Evolutionary conservation across 257 asterid genomes (phyloP).

Genomic region (Gentiana straminea): DNA sequence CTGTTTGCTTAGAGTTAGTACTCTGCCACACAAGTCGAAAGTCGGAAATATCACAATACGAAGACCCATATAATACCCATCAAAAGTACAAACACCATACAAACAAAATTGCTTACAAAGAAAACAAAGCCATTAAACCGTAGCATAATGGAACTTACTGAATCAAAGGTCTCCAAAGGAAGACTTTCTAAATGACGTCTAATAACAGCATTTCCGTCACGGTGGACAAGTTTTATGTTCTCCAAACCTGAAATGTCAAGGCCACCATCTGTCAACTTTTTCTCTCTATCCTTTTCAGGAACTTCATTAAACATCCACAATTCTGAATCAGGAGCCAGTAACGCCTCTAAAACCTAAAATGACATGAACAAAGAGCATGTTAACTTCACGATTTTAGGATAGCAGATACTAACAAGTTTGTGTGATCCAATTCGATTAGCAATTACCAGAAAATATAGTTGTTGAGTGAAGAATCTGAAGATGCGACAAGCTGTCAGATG

Average conservation of each 20-base stretch:
- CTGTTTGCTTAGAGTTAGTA: slow-evolving; percentile 79
- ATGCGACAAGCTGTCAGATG: too few species aligned
- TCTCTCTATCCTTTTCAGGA: slow-evolving; percentile 64
- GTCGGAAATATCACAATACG: slow-evolving; percentile 1
- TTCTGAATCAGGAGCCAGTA: slow-evolving; percentile 80
- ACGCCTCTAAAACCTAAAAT: slow-evolving; percentile 73
- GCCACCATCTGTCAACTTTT: slow-evolving; percentile 83
- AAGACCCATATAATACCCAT: too few species aligned
- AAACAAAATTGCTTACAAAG: background rate
- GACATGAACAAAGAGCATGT: slow-evolving; percentile 12
- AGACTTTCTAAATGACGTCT: slow-evolving; percentile 88
- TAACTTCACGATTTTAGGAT: background rate
- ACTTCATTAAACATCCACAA: slow-evolving; percentile 98
- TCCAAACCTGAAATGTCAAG: slow-evolving; percentile 70
- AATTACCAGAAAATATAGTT: too few species aligned
- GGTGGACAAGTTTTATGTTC: slow-evolving; percentile 80
- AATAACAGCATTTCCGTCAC: slow-evolving; percentile 87
- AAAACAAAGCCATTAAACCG: background rate
- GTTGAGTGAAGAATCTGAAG: too few species aligned
- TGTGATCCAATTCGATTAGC: background rate
- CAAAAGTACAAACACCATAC: too few species aligned
- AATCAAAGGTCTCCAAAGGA: slow-evolving; percentile 93
- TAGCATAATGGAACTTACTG: slow-evolving; percentile 49
- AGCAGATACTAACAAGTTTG: background rate
- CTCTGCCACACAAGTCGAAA: slow-evolving; percentile 18